Evolutionary conservation across 768 basidiomycete genomes (phyloP).

Genomic region (Lactarius sanguifluus): DNA sequence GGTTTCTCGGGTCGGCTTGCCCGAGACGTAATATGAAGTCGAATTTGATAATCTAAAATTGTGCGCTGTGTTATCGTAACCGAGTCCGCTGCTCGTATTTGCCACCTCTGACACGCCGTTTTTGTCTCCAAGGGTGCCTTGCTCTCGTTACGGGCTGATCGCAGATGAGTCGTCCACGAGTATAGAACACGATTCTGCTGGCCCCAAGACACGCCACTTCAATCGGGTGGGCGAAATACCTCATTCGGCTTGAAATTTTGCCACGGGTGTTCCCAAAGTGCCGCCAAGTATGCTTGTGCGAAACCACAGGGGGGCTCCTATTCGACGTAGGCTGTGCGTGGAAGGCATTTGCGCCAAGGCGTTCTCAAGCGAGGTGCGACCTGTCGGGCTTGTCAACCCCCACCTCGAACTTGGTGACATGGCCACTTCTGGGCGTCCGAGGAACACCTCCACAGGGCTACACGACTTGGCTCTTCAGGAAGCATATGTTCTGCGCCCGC

Average conservation of each 20-base stretch:
- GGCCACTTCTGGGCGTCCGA: background rate
- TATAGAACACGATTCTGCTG: background rate
- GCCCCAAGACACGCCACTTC: background rate
- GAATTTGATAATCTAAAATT: background rate
- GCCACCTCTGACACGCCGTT: background rate
- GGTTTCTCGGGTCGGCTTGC: background rate
- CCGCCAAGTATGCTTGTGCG: background rate
- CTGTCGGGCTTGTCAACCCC: background rate
- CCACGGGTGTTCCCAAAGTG: conserved; percentile 7
- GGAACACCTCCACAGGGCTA: conserved; percentile 6
- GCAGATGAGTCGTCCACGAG: background rate
- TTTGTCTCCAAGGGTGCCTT: background rate
- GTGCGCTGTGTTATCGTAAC: background rate
- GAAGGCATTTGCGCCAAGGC: background rate
- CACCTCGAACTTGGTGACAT: background rate
- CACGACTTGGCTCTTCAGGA: background rate
- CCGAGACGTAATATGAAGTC: background rate
- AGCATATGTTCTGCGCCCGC: conserved; percentile 2
- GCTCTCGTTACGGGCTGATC: background rate
- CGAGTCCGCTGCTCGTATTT: background rate
- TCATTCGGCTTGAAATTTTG: conserved; percentile 8
- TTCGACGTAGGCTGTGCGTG: background rate
- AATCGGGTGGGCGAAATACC: conserved; percentile 9
- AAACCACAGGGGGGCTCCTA: background rate
- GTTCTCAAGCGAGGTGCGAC: background rate